Conservation (phyloP, 768 basidiomycete species). For the Leccinum aurantiacum region DNA sequence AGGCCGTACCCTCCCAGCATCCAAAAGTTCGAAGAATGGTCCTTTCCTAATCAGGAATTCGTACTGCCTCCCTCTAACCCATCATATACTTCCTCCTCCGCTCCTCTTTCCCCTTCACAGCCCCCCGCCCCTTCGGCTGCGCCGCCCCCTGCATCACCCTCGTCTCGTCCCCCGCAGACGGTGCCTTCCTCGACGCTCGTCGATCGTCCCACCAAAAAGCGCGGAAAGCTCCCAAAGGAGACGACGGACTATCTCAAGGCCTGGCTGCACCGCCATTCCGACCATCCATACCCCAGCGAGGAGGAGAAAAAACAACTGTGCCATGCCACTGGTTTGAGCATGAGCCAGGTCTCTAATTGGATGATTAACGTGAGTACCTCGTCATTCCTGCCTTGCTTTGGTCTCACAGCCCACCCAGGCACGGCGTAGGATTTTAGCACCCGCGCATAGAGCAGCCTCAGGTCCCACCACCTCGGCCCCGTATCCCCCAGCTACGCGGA, state of each 20-base stretch:
- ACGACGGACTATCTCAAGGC: conserved; percentile 88
- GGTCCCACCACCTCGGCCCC: conserved; percentile 72
- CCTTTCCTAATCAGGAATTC: conserved; percentile 61
- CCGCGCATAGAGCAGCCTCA: conserved; percentile 52
- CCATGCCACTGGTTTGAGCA: conserved; percentile 80
- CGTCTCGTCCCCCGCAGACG: conserved; percentile 52
- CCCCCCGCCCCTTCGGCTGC: conserved; percentile 19
- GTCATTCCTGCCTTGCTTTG: conserved; percentile 10
- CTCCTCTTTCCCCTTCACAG: conserved; percentile 47
- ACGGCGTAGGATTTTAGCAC: conserved; percentile 40
- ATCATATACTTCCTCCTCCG: conserved; percentile 12
- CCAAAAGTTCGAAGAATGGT: conserved; percentile 71
- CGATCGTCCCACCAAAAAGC: conserved; percentile 77
- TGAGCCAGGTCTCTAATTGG: conserved; percentile 91
- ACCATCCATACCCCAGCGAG: conserved; percentile 87
- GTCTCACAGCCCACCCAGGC: conserved; percentile 43
- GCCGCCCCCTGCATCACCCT: conserved; percentile 44
- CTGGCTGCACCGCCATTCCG: conserved; percentile 85
- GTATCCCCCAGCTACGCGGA: conserved; percentile 50
- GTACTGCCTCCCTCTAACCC: conserved; percentile 37
- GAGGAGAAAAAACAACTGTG: conserved; percentile 84
- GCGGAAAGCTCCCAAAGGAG: conserved; percentile 87
- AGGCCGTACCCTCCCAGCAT: conserved; percentile 45
- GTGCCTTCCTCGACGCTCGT: conserved; percentile 58
- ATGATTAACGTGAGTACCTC: conserved; percentile 76